Conservation (phyloP, 495 filamentous ascomycete genomes). For the Penicillium egyptiacum region DNA sequence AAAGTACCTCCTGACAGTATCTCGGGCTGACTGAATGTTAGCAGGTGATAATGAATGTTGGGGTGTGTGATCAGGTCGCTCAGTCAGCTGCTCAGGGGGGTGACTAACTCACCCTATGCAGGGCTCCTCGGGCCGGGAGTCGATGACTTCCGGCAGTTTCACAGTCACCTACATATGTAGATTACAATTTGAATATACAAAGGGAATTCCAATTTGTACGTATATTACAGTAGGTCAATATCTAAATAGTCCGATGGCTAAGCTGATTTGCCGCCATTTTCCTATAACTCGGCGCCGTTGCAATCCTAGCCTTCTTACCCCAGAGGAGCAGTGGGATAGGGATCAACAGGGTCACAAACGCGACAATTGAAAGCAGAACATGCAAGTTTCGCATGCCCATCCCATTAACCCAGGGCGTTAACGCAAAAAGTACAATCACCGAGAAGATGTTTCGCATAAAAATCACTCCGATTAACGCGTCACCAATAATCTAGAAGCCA, state of each 20-base stretch:
- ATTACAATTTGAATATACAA: background rate
- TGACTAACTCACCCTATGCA: no score
- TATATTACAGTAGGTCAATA: background rate
- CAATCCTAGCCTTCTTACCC: constrained; percentile 27
- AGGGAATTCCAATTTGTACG: background rate
- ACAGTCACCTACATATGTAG: no score
- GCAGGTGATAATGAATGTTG: no score
- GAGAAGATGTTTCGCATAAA: constrained; percentile 36
- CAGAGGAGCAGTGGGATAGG: constrained; percentile 25
- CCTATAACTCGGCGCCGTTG: constrained; percentile 21
- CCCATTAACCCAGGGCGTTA: constrained; percentile 38
- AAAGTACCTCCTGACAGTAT: no score
- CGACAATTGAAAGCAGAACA: constrained; percentile 21
- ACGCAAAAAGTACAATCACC: constrained; percentile 32
- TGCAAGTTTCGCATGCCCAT: constrained; percentile 38
- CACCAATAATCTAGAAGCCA: constrained; percentile 30
- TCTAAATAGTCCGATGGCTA: constrained; percentile 23
- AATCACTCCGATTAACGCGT: constrained; percentile 35
- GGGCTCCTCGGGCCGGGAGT: no score
- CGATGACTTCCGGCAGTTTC: no score
- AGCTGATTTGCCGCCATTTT: constrained; percentile 26
- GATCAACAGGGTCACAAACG: constrained; percentile 22
- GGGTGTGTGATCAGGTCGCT: no score
- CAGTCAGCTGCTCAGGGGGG: no score
- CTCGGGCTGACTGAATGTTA: no score